phyloP scores from a whole-genome alignment of 2,329 filamentous ascomycete genomes.

The Calycina herbarum region DNA sequence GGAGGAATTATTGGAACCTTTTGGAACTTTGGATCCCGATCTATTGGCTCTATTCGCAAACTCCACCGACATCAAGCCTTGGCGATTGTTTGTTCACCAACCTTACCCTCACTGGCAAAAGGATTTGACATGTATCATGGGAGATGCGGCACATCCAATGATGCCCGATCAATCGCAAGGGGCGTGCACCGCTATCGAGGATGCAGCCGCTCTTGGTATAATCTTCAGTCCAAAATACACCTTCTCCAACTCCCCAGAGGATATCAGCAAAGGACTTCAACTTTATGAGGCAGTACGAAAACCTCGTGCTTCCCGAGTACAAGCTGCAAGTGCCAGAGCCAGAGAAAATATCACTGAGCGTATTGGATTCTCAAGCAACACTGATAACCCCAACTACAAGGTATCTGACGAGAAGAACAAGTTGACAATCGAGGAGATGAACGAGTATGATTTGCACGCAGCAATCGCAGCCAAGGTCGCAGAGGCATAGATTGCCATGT shows the following conservation, averaged over 20 bases:
- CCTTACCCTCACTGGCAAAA: constrained; percentile 59
- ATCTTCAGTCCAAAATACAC: constrained; percentile 37
- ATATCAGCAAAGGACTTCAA: constrained; percentile 48
- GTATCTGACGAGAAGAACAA: constrained; percentile 60
- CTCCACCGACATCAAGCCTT: constrained; percentile 35
- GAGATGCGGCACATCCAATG: constrained; percentile 68
- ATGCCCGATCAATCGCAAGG: constrained; percentile 69
- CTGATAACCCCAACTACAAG: constrained; percentile 55
- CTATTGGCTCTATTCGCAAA: constrained; percentile 31
- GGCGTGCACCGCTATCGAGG: constrained; percentile 44
- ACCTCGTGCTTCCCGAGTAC: constrained; percentile 56
- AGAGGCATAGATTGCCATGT: neutral
- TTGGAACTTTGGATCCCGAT: constrained; percentile 54
- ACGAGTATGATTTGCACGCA: constrained; percentile 60
- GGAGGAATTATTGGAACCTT: constrained; percentile 61
- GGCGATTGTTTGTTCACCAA: constrained; percentile 44
- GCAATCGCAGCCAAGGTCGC: constrained; percentile 46
- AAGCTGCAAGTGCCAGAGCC: constrained; percentile 57
- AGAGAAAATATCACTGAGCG: constrained; percentile 63
- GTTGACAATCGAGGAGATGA: constrained; percentile 70
- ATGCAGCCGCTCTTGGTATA: constrained; percentile 42
- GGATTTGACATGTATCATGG: constrained; percentile 54
- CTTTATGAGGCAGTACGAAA: constrained; percentile 55
- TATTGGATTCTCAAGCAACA: constrained; percentile 65
- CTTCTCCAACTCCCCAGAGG: constrained; percentile 43